Base-by-base conservation (phyloP, 2,329 filamentous ascomycete species). In the Neophaeococcomyces aloes region DNA sequence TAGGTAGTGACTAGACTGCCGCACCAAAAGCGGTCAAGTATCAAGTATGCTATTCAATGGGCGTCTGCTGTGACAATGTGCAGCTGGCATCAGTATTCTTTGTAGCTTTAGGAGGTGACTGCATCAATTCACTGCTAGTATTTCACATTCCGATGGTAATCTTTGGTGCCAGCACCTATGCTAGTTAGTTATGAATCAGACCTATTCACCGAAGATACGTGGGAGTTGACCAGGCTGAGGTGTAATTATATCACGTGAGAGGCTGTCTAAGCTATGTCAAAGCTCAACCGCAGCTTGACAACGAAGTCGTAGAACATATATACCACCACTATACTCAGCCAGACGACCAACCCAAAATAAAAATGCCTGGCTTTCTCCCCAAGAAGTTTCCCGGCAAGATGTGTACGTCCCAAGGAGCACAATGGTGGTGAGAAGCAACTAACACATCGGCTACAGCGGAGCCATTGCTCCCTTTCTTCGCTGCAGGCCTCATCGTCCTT, bases 401-500 rank as follows among this genome's bases (percentile, higher is more conserved):
- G 66, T 71, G 84, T 89, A 77, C 61, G 83, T 80, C 31, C 32
- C 19, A 38, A 27, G 19, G 5, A 27, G 27, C 25, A 25, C 8
- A 14, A 35, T 34, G 49, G 29, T 30, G 36, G 27, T 44, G 36
- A 34, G 37, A 40, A 47, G 38, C 25, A 36, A 30, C 32, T 42
- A 44, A 34, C 42, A 37, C 45, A 35, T 43, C 30, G 38, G 14
- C 15, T 30, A 14, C 63, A 96, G 89, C 86, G 72, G 78, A 78
- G 75, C 87, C 89, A 59, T 81, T 93, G 81, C 79, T 78, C 66
- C 89, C 89, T 58, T 96, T 96, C 79, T 91, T 88, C 75, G 75
- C 76, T 68, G 89, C 89, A 65, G 87, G 89, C 94, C 64, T 83
- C 52, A 71, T 95, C 66, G 81, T 98, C 65, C 76, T 84, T 63